Evolutionary conservation across 768 basidiomycete species (phyloP).

Genomic region (Russula sp.): DNA sequence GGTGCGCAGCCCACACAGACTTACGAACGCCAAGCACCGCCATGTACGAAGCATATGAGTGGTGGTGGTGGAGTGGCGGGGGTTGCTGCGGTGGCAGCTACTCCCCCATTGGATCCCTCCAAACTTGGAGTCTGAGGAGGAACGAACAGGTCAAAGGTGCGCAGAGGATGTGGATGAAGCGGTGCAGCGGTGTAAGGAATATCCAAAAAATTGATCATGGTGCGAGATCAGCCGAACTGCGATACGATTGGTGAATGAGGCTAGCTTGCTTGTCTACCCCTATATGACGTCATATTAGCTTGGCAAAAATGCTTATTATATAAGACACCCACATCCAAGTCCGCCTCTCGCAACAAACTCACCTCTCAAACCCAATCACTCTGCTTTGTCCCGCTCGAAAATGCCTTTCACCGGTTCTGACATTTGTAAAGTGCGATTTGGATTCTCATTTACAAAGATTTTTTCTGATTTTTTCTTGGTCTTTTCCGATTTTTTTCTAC

Average conservation of each 20-base stretch:
- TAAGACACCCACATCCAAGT: neutral
- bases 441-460: neutral
- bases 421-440: conserved; percentile 60
- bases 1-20: conserved; percentile 23
- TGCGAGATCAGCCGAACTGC: neutral
- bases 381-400: neutral
- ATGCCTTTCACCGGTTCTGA: conserved; percentile 73
- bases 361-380: neutral
- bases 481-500: neutral
- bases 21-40: conserved; percentile 79
- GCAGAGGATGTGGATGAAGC: conserved; percentile 27
- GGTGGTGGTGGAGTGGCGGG: conserved; percentile 20
- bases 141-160: conserved; percentile 52
- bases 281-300: conserved; percentile 5
- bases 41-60: conserved; percentile 71
- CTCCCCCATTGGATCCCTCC: too few relatives aligned
- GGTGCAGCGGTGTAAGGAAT: conserved; percentile 32
- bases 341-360: neutral
- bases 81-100: too few relatives aligned
- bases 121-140: neutral
- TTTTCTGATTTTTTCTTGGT: neutral
- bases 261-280: neutral
- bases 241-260: neutral
- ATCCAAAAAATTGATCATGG: conserved; percentile 16
- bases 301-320: neutral